Percentiles rank a stretch among this genome's conserved stretches.
phyloP scores from a whole-genome alignment of 495 filamentous ascomycete species.

The Amniculicola lignicola region DNA sequence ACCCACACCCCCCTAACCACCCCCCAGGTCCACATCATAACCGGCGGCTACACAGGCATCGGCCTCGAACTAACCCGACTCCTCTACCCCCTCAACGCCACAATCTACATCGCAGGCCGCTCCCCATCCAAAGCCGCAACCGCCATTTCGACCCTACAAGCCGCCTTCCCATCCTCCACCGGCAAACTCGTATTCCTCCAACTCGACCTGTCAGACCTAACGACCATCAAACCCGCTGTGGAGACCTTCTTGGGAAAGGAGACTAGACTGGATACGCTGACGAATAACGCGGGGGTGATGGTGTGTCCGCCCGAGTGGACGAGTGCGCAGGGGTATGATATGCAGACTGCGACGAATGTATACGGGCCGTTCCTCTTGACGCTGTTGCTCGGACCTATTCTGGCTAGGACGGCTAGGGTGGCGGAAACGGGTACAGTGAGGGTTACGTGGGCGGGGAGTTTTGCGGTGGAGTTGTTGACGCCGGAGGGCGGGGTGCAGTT shows the following conservation, averaged over 20 bases:
- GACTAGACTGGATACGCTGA: constrained; percentile 47
- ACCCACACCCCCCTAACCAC: background rate
- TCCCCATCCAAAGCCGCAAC: constrained; percentile 33
- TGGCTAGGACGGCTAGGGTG: constrained; percentile 41
- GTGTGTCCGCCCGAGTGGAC: constrained; percentile 41
- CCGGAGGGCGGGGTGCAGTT: constrained; percentile 31
- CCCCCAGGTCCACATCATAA: constrained; percentile 30
- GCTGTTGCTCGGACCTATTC: constrained; percentile 46
- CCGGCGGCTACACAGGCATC: constrained; percentile 36
- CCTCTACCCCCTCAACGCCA: constrained; percentile 43
- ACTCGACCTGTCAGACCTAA: constrained; percentile 48
- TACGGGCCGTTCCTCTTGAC: constrained; percentile 51
- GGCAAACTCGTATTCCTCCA: constrained; percentile 46
- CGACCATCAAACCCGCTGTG: constrained; percentile 46
- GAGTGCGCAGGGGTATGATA: constrained; percentile 44
- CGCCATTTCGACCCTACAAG: constrained; percentile 43
- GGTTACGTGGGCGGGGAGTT: constrained; percentile 43
- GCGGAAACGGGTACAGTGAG: constrained; percentile 37
- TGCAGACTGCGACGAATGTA: constrained; percentile 50
- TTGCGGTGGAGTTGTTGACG: constrained; percentile 29
- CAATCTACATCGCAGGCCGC: constrained; percentile 45
- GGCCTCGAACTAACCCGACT: constrained; percentile 46
- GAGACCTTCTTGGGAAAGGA: constrained; percentile 46
- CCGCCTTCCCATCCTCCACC: constrained; percentile 12
- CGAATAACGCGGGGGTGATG: constrained; percentile 53